A percentile compares a stretch with the other conserved stretches of the same genome.
These are phyloP conservation scores for Dactylellina parvicollis DNA, from an alignment of 2,329 filamentous ascomycete genomes.

Conservation along the genomic window DNA sequence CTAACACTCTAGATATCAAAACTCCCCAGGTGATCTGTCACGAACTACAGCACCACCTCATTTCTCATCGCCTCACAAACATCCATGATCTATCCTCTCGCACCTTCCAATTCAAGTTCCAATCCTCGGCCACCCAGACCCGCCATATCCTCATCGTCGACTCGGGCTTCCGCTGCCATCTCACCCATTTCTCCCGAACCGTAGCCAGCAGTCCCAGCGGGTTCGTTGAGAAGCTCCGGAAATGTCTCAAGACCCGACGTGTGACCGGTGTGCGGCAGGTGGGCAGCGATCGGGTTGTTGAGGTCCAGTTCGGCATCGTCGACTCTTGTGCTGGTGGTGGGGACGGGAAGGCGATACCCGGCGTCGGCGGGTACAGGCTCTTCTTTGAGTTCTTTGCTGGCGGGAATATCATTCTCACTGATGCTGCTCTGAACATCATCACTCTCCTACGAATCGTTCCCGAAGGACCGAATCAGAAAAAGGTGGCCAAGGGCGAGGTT, in stretches of 20 bases:
- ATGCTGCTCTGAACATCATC: constrained; percentile 82
- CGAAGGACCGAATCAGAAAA: constrained; percentile 82
- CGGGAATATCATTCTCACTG: constrained; percentile 93
- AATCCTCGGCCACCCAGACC: constrained; percentile 74
- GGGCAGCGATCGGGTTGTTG: constrained; percentile 91
- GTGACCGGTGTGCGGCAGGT: constrained; percentile 84
- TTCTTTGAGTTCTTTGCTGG: constrained; percentile 97
- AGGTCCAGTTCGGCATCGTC: constrained; percentile 79
- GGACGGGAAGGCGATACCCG: constrained; percentile 25
- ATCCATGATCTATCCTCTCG: constrained; percentile 96
- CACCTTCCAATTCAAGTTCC: constrained; percentile 94
- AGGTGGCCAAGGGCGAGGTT: constrained; percentile 77
- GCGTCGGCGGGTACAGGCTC: constrained; percentile 82
- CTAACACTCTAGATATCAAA: constrained; percentile 28
- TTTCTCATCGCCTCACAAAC: constrained; percentile 84
- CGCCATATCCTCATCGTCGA: constrained; percentile 93
- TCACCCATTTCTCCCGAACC: constrained; percentile 88
- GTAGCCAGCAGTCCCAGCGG: constrained; percentile 83
- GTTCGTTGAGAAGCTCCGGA: constrained; percentile 86
- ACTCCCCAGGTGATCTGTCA: constrained; percentile 82
- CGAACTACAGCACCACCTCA: constrained; percentile 82
- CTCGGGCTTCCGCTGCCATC: constrained; percentile 92
- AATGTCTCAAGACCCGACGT: constrained; percentile 85
- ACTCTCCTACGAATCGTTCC: constrained; percentile 79
- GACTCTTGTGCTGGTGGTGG: background rate